Evolutionary conservation across 176 grass and related monocot species (phyloP), one percentile per base, ranked within the genome.

Genomic region (Avena sativa): DNA sequence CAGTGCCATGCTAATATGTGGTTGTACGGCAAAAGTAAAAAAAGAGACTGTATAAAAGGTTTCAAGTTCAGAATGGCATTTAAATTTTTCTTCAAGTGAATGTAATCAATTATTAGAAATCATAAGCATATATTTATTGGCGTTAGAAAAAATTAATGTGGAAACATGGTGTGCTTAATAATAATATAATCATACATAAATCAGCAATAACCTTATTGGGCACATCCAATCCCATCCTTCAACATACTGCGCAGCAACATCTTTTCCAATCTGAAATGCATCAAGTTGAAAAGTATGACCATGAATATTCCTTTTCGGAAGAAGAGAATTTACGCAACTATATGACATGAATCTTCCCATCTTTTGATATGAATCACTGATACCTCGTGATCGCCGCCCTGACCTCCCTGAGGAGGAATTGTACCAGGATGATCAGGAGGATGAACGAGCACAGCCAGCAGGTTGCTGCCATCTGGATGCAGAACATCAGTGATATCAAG

Each of bases 141-240:
- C 63, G 19, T 84, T 56, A 61, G 12, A 62, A 50, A 30, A 63
- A 53, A 76, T 7, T 19, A 86, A 57, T 86, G 50, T 6, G 40
- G 57, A 30, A 49, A 75, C 21, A 65, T 30, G 21, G 16, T 53
- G 44, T 25, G 58, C 47, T 53, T 66, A 76, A 65, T 16, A 53
- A 32, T 32, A 53, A 17, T 6, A 26, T 52, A 66, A 84, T 62
- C 32, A 90, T 55, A 83, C 50, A 84, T 17, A 72, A 79, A 74
- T 38, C 2, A 28, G 0, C 71, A 50, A 14, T 77, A 85, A 98
- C 96, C 93, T 96, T 90, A 98, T 96, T 83, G 96, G 96, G 50
- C 92, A 91, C 52, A 98, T 98, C 96, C 96, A 98, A 80, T 98
- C 96, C 96, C 96, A 96, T 88, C 96, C 96, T 96, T 98, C 93